Conservation (phyloP, 805 yeast genomes). For the Candida manassasensis region DNA sequence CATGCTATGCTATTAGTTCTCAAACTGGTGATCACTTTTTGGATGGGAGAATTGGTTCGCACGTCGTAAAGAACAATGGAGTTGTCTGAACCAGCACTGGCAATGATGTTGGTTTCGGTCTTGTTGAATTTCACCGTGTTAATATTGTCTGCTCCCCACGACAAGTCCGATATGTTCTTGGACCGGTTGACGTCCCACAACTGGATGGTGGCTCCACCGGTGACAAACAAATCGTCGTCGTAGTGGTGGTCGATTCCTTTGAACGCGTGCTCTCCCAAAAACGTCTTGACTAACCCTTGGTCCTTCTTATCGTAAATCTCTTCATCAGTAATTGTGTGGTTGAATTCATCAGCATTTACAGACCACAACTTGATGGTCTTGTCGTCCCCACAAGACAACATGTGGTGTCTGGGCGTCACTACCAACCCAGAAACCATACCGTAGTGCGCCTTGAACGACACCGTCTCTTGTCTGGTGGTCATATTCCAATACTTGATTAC, state of each 20-base stretch:
- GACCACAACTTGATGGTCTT: slow-evolving; percentile 89
- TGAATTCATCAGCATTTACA: slow-evolving; percentile 52
- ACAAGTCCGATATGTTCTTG: slow-evolving; percentile 67
- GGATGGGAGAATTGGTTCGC: slow-evolving; percentile 87
- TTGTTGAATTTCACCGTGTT: slow-evolving; percentile 79
- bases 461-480: slow-evolving; percentile 68
- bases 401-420: slow-evolving; percentile 56
- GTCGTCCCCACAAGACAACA: slow-evolving; percentile 88
- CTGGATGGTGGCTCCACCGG: slow-evolving; percentile 87
- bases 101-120: slow-evolving; percentile 84
- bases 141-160: slow-evolving; percentile 97
- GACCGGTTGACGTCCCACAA: slow-evolving; percentile 88
- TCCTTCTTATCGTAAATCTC: slow-evolving; percentile 26
- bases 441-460: slow-evolving; percentile 81
- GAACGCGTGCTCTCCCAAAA: slow-evolving; percentile 77
- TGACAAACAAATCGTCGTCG: slow-evolving; percentile 67
- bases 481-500: slow-evolving; percentile 91
- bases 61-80: slow-evolving; percentile 86
- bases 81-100: slow-evolving; percentile 82
- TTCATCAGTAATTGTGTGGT: slow-evolving; percentile 26
- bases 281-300: slow-evolving; percentile 70
- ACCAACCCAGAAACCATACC: slow-evolving; percentile 82
- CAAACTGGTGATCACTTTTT: slow-evolving; percentile 78
- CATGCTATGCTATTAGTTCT: slow-evolving; percentile 84
- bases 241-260: slow-evolving; percentile 84